Percentiles rank a stretch among this genome's conserved stretches.
These are phyloP conservation scores for Beauveria asiatica DNA, from an alignment of 2,329 filamentous ascomycete species.

Conservation along the genomic window DNA sequence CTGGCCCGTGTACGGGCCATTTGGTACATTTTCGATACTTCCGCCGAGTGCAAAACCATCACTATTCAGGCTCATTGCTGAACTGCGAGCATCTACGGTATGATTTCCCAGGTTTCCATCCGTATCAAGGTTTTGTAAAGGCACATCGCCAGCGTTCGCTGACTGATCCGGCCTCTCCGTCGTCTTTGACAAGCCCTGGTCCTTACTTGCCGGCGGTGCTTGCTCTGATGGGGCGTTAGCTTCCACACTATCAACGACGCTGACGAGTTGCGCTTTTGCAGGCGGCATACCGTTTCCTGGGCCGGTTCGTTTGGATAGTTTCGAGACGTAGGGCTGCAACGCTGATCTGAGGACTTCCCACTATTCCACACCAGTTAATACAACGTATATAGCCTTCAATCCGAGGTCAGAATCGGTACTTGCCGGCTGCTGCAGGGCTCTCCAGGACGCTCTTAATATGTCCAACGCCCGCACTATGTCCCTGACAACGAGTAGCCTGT, in stretches of 20 bases:
- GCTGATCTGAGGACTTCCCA: background rate
- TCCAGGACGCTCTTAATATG: background rate
- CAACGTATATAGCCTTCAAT: too few relatives aligned
- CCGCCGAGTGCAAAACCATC: background rate
- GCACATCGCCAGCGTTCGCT: background rate
- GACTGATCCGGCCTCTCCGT: background rate
- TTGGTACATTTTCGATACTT: background rate
- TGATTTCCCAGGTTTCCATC: background rate
- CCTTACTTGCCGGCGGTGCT: too few relatives aligned
- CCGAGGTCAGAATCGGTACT: background rate
- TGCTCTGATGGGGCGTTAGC: background rate
- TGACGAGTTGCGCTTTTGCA: background rate
- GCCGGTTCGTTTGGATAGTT: background rate
- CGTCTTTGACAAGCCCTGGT: background rate
- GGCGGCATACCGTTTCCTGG: background rate
- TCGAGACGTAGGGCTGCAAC: background rate
- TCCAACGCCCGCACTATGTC: background rate
- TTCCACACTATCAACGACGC: background rate
- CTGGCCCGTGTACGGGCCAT: background rate
- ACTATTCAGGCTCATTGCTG: background rate
- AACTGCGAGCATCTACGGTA: too few relatives aligned
- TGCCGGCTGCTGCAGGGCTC: constrained; percentile 4
- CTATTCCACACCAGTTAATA: background rate
- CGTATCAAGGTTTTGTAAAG: background rate
- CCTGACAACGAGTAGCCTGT: background rate